These are phyloP conservation scores for Phenoliferia sp. DNA, from an alignment of 1,284 basidiomycete species.

Conservation along the genomic window DNA sequence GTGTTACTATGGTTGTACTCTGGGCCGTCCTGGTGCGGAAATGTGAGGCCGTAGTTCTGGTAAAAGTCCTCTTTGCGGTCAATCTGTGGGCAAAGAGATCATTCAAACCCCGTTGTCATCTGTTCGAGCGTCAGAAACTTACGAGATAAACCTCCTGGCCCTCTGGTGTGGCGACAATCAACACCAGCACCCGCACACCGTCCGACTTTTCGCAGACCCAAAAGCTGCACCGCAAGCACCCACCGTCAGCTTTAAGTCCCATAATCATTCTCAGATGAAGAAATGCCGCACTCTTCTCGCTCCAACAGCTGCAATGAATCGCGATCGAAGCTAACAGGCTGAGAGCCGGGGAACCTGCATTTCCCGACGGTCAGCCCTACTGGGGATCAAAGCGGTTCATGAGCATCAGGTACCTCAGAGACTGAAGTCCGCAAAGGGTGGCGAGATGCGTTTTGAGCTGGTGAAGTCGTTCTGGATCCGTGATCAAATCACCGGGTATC, in stretches of 20 bases:
- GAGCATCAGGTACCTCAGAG: background rate
- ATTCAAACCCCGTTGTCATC: background rate
- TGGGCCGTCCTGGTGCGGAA: conserved; percentile 76
- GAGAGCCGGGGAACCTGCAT: conserved; percentile 83
- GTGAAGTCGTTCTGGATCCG: conserved; percentile 27
- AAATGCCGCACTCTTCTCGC: conserved; percentile 66
- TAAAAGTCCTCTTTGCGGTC: conserved; percentile 91
- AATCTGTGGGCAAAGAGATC: conserved; percentile 56
- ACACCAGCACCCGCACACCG: conserved; percentile 82
- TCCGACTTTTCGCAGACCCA: conserved; percentile 99
- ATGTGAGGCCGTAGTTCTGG: conserved; percentile 66
- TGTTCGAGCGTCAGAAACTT: conserved; percentile 37
- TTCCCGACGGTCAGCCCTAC: background rate
- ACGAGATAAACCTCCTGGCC: conserved; percentile 77
- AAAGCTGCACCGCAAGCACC: conserved; percentile 55
- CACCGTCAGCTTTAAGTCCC: background rate
- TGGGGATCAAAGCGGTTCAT: background rate
- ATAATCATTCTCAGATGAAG: background rate
- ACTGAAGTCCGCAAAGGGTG: conserved; percentile 15
- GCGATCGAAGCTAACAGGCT: conserved; percentile 79
- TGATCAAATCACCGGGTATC: conserved; percentile 29
- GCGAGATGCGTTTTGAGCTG: conserved; percentile 29
- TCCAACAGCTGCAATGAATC: conserved; percentile 70
- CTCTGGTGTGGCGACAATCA: conserved; percentile 57
- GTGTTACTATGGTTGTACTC: conserved; percentile 62